Base-by-base conservation (phyloP, 2,329 filamentous ascomycete species). In the Verruconis gallopava region DNA sequence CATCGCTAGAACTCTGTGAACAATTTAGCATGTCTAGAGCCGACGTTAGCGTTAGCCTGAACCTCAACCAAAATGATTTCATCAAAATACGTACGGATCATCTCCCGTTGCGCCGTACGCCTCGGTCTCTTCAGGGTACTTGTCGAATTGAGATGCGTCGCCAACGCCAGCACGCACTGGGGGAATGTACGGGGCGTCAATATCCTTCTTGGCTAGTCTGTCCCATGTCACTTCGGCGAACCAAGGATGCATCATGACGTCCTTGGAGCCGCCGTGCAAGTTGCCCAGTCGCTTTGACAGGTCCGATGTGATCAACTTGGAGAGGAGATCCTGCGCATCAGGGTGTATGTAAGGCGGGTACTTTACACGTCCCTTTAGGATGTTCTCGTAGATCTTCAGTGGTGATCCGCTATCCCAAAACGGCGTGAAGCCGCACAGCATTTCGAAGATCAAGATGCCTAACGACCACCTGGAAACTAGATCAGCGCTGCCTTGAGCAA, bases 341-440 rank as follows among this genome's bases (percentile, higher is more conserved):
- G 82, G 79, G 58, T 96, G 85, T 54, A 98, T 84, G 60, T 96
- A 98, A 4, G 84, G 81, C 42, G 91, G 91, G 60, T 96, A 98
- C 66, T 95, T 96, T 62, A 98, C 84, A 53, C 83, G 81, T 46
- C 89, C 91, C 56, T 86, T 88, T 49, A 98, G 75, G 55, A 98
- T 98, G 61, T 98, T 98, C 68, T 98, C 91, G 66, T 98, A 98
- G 56, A 98, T 98, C 66, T 94, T 95, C 77, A 98, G 93, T 2
- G 91, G 89, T 35, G 85, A 94, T 43, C 89, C 91, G 53, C 84
- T 85, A 61, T 98, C 91, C 89, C 91, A 98, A 69, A 98, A 98
- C 4, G 91, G 91, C 4, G 91, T 98, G 64, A 95, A 98, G 20
- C 91, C 91, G 59, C 91, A 96, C 28, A 98, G 75, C 91, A 98